Percentiles rank a stretch among this genome's conserved stretches.
phyloP scores from a whole-genome alignment of 139 green algal species.

The Coelastrella sp. region DNA sequence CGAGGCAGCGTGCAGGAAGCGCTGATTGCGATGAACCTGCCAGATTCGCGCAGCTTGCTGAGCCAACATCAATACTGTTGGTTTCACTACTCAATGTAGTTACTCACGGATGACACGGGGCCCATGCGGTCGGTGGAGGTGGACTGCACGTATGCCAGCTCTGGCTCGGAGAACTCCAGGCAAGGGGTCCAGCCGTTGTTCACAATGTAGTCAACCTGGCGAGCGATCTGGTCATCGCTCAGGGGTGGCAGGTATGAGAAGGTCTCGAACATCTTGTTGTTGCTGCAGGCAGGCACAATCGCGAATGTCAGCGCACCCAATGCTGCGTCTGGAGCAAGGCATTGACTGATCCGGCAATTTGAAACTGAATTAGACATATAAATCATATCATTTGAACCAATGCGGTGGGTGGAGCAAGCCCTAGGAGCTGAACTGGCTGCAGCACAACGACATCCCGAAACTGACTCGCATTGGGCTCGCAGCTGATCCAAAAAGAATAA shows the following conservation, averaged over 20 bases:
- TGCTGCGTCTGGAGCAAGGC: not conserved
- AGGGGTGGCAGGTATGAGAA: conserved; percentile 98
- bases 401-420: not conserved
- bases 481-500: no score
- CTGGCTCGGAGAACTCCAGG: conserved; percentile 94
- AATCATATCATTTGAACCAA: not conserved
- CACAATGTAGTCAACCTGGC: conserved; percentile 97
- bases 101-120: conserved; percentile 65
- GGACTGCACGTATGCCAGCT: conserved; percentile 80
- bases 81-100: no score
- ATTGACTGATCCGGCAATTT: no score
- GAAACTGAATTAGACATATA: no score
- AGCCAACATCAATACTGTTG: no score
- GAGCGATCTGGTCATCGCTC: conserved; percentile 88
- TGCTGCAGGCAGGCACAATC: conserved; percentile 57
- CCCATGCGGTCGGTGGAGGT: conserved; percentile 75
- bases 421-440: not conserved
- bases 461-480: not conserved
- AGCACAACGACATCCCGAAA: not conserved
- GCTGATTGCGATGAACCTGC: not conserved
- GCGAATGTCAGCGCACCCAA: not conserved
- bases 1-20: no score
- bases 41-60: not conserved
- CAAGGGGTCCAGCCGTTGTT: conserved; percentile 91
- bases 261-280: conserved; percentile 93